Evolutionary conservation across 768 basidiomycete species (phyloP).

Genomic region (Termitomyces sp.): DNA sequence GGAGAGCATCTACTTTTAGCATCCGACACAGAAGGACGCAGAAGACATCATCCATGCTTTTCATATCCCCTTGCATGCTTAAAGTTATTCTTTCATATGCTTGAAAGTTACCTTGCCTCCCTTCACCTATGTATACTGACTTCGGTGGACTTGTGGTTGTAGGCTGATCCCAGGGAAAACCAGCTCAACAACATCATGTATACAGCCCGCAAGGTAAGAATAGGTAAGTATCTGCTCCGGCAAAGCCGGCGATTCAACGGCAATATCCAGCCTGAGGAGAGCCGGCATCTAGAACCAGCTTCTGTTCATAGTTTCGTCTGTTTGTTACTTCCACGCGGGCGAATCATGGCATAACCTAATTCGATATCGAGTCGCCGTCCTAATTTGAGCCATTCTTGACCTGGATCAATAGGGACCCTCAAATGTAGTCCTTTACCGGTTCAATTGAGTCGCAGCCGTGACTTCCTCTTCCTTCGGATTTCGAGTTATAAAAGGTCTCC

Average conservation of each 20-base stretch:
- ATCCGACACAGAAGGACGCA: conserved; percentile 3
- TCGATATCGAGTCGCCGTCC: conserved; percentile 1
- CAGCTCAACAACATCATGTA: background rate
- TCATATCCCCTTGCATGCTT: background rate
- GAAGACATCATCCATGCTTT: conserved; percentile 5
- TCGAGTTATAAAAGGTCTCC: conserved; percentile 1
- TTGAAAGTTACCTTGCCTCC: background rate
- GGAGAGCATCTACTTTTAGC: background rate
- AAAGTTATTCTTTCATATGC: background rate
- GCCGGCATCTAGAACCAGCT: background rate
- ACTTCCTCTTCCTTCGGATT: conserved; percentile 3
- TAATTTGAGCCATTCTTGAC: conserved; percentile 1
- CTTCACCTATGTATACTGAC: background rate
- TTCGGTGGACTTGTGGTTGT: background rate
- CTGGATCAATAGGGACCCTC: background rate
- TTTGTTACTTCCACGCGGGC: conserved; percentile 5
- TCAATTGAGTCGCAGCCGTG: conserved; percentile 1
- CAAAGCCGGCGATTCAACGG: conserved; percentile 2
- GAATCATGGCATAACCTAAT: conserved; percentile 4
- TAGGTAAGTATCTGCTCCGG: background rate
- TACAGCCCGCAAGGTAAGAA: too few relatives aligned
- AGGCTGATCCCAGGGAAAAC: background rate
- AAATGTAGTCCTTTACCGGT: background rate
- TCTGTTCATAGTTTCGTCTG: background rate
- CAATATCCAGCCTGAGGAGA: background rate